Conservation (phyloP, 2,329 filamentous ascomycete genomes). For the Stachybotrys elegans region DNA sequence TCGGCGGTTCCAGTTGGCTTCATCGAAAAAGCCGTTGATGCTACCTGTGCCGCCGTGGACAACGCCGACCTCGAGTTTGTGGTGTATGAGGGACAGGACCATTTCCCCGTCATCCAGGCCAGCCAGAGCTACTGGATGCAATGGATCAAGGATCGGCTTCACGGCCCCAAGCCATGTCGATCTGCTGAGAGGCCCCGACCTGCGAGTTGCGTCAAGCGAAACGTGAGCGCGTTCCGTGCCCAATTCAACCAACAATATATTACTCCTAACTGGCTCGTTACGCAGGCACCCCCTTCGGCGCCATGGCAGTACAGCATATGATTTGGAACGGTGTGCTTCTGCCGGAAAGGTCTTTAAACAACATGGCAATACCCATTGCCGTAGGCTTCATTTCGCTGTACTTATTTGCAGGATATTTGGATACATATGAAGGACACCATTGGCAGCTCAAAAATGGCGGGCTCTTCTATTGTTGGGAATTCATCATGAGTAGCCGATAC, state of each 20-base stretch:
- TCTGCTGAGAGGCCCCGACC: background rate
- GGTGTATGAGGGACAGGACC: constrained; percentile 4
- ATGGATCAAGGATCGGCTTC: constrained; percentile 12
- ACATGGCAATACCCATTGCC: too few species aligned
- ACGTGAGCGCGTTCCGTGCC: background rate
- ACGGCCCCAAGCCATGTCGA: background rate
- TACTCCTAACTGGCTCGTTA: background rate
- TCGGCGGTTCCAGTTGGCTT: background rate
- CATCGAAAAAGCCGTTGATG: background rate
- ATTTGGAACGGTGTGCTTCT: too few species aligned
- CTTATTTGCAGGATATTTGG: too few species aligned
- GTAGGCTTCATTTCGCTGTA: too few species aligned
- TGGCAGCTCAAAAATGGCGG: too few species aligned
- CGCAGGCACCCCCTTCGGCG: background rate
- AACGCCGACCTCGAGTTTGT: background rate
- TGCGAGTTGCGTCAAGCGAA: background rate
- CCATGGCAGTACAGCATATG: background rate
- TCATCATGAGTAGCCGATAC: too few species aligned
- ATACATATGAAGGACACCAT: too few species aligned
- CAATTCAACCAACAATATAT: background rate
- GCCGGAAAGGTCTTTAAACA: too few species aligned
- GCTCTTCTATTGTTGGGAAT: too few species aligned
- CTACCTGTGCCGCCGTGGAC: background rate
- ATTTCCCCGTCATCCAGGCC: constrained; percentile 11
- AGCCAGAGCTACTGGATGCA: constrained; percentile 11